Evolutionary conservation across 2,329 filamentous ascomycete genomes (phyloP).

Genomic region (Trichoderma pleuroti): DNA sequence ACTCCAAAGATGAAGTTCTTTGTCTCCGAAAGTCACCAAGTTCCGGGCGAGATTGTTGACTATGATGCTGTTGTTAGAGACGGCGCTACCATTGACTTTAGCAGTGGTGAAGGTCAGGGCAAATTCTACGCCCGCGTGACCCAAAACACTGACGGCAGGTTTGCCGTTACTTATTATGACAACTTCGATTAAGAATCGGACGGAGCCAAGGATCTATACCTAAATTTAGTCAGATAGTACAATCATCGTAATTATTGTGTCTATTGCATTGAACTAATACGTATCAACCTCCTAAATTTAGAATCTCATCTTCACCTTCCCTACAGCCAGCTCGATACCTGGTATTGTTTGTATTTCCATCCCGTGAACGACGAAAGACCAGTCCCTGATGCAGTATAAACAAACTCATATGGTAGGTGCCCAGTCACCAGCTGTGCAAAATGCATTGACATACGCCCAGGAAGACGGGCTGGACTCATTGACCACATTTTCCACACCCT

Average conservation of each 20-base stretch:
- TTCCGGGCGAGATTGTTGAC: conserved; percentile 14
- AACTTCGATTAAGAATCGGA: background rate
- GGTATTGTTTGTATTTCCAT: no score
- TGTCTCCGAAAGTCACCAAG: conserved; percentile 7
- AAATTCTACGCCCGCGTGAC: conserved; percentile 9
- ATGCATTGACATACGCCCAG: no score
- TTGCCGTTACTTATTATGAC: conserved; percentile 1
- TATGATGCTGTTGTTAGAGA: background rate
- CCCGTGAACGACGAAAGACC: no score
- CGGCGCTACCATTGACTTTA: conserved; percentile 9
- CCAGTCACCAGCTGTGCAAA: no score
- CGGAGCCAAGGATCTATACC: background rate
- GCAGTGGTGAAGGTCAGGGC: conserved; percentile 1
- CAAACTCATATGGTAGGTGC: no score
- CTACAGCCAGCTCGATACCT: no score
- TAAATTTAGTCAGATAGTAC: background rate
- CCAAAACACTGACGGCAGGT: background rate
- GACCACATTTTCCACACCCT: no score
- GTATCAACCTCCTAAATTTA: background rate
- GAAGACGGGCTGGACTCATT: no score
- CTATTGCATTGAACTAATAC: background rate
- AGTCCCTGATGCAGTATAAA: no score
- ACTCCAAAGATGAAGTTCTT: conserved; percentile 15
- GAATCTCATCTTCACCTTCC: no score
- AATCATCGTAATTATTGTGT: background rate